Evolutionary conservation across 1,284 basidiomycete species (phyloP).

Genomic region (Trichosporon faecale): DNA sequence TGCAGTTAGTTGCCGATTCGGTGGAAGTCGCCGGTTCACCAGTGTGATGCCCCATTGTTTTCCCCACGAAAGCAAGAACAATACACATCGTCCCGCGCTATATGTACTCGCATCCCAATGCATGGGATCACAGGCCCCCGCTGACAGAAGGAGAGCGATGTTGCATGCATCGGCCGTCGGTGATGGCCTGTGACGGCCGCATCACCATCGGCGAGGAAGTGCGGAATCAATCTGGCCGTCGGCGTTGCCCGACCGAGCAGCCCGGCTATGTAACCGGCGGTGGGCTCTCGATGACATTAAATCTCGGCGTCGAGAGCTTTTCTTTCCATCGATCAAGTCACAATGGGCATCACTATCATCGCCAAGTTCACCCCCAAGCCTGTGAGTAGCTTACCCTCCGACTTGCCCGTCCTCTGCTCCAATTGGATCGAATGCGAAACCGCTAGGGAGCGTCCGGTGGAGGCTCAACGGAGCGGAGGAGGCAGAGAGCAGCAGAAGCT

Average conservation of each 20-base stretch:
- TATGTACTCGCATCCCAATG: not conserved
- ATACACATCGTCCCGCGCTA: too few relatives aligned
- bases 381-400: not conserved
- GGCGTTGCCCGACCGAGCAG: not conserved
- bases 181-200: not conserved
- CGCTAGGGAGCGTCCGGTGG: too few relatives aligned
- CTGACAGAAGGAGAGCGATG: not conserved
- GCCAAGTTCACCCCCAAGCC: slow-evolving; percentile 9
- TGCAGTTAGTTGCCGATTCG: too few relatives aligned
- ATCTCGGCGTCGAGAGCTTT: not conserved
- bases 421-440: too few relatives aligned
- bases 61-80: too few relatives aligned
- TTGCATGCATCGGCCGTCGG: not conserved
- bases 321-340: not conserved
- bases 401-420: too few relatives aligned
- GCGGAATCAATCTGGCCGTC: not conserved
- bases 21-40: too few relatives aligned
- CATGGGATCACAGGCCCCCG: not conserved
- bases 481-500: not conserved
- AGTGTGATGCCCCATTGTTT: too few relatives aligned
- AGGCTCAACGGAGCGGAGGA: not conserved
- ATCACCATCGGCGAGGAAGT: not conserved
- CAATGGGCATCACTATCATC: slow-evolving; percentile 8
- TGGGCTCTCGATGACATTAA: not conserved
- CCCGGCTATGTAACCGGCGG: not conserved